Conservation (phyloP, 2,329 filamentous ascomycete species). For the Harringtonia lauricola region DNA sequence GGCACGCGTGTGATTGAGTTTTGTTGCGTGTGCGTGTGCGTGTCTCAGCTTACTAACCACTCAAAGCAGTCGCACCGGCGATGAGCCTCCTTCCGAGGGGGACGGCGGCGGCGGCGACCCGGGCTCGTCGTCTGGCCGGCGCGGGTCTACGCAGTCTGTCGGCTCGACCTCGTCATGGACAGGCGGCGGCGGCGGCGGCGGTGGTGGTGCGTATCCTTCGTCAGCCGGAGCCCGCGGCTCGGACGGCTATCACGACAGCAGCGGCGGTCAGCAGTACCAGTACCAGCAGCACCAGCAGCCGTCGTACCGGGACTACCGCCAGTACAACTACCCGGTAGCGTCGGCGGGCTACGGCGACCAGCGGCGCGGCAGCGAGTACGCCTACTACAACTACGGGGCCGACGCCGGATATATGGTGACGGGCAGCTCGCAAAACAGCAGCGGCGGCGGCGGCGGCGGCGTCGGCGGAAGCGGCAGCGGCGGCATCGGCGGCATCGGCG, state of each 20-base stretch:
- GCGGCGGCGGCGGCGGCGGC: neutral
- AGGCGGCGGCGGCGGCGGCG: neutral
- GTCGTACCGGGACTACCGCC: too few species aligned
- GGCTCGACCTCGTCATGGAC: slow-evolving; percentile 2
- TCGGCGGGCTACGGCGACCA: too few species aligned
- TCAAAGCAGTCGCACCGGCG: slow-evolving; percentile 30
- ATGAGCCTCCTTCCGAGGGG: neutral
- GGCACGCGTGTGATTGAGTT: neutral
- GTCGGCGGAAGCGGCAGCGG: neutral
- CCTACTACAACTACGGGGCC: too few species aligned
- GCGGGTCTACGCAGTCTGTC: slow-evolving; percentile 1
- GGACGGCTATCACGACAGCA: too few species aligned
- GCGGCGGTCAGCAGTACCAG: too few species aligned
- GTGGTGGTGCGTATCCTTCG: neutral
- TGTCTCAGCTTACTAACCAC: too few species aligned
- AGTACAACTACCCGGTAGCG: too few species aligned
- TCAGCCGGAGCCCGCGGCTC: neutral
- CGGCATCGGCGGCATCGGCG: neutral
- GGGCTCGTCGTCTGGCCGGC: slow-evolving; percentile 1
- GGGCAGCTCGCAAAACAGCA: too few species aligned
- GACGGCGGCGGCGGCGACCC: neutral
- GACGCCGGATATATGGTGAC: too few species aligned
- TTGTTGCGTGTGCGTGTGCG: too few species aligned
- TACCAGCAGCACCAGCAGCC: neutral
- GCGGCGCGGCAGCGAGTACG: neutral